These are phyloP conservation scores for Blastocystis hominis DNA, from an alignment of 352 stramenopile genomes.

Conservation along the genomic window DNA sequence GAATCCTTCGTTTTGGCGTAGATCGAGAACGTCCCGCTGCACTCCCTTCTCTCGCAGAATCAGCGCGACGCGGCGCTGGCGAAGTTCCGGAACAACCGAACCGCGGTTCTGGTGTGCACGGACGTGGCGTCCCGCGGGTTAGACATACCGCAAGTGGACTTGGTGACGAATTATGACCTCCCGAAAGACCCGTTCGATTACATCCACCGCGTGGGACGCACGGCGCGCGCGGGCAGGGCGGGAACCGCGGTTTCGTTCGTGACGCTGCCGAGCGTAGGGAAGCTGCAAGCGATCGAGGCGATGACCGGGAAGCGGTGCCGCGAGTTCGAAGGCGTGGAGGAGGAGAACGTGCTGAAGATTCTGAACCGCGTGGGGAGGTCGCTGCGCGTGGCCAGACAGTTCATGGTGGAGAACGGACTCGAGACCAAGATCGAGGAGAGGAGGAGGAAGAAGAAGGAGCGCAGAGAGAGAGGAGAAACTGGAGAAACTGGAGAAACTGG, in stretches of 20 bases:
- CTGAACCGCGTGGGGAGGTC: slow-evolving; percentile 87
- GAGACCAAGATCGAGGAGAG: slow-evolving; percentile 72
- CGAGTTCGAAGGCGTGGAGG: slow-evolving; percentile 75
- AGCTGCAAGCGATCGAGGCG: slow-evolving; percentile 85
- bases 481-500: too few species aligned
- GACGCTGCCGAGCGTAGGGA: slow-evolving; percentile 73
- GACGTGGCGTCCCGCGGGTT: slow-evolving; percentile 89
- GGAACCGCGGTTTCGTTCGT: slow-evolving; percentile 84
- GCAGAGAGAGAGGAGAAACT: too few species aligned
- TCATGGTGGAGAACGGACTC: slow-evolving; percentile 75
- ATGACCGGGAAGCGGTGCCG: slow-evolving; percentile 79
- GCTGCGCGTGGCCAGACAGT: slow-evolving; percentile 80
- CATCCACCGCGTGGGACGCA: slow-evolving; percentile 89
- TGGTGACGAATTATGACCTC: slow-evolving; percentile 94
- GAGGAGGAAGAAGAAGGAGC: slow-evolving; percentile 65
- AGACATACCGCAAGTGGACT: slow-evolving; percentile 86
- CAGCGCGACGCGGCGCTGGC: slow-evolving; percentile 81
- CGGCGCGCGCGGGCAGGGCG: slow-evolving; percentile 77
- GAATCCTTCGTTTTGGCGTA: background rate
- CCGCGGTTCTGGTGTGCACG: slow-evolving; percentile 85
- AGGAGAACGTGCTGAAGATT: slow-evolving; percentile 85
- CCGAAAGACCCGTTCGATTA: slow-evolving; percentile 87
- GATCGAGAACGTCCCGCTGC: slow-evolving; percentile 81
- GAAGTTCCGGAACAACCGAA: slow-evolving; percentile 87
- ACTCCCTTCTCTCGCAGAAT: slow-evolving; percentile 87